Conservation (phyloP, 2,329 filamentous ascomycete genomes). For the Ophiostoma perfectum region DNA sequence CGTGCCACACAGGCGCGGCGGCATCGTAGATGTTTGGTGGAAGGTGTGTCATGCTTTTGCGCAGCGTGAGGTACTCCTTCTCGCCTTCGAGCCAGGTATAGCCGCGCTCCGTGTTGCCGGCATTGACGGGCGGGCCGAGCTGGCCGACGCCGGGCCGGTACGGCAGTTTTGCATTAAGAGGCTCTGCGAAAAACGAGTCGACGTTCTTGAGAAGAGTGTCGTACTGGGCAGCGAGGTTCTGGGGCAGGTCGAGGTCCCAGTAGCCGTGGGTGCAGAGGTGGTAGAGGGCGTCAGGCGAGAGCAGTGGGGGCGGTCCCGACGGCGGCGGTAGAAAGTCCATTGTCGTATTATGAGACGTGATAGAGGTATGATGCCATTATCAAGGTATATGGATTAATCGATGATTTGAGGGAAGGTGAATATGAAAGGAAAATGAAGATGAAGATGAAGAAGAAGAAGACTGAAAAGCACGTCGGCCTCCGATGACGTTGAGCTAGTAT, state of each 20-base stretch:
- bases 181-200: conserved; percentile 25
- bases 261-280: conserved; percentile 28
- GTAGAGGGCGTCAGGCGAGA: conserved; percentile 20
- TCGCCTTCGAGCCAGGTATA: conserved; percentile 23
- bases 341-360: background rate
- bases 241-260: conserved; percentile 23
- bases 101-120: conserved; percentile 26
- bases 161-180: conserved; percentile 18
- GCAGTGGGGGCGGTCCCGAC: conserved; percentile 25
- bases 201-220: conserved; percentile 18
- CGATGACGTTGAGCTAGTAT: background rate
- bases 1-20: conserved; percentile 24
- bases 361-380: too few relatives aligned
- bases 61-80: conserved; percentile 28
- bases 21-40: conserved; percentile 14
- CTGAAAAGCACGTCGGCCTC: background rate
- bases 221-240: conserved; percentile 18
- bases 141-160: conserved; percentile 20
- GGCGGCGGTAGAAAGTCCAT: conserved; percentile 22
- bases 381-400: too few relatives aligned
- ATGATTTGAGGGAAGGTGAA: too few relatives aligned
- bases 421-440: background rate
- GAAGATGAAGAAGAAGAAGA: background rate
- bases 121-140: conserved; percentile 18
- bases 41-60: conserved; percentile 25